Evolutionary conservation across 2,329 filamentous ascomycete genomes (phyloP), one percentile per base, ranked within the genome.

Genomic region (Cryoendolithus antarcticus): DNA sequence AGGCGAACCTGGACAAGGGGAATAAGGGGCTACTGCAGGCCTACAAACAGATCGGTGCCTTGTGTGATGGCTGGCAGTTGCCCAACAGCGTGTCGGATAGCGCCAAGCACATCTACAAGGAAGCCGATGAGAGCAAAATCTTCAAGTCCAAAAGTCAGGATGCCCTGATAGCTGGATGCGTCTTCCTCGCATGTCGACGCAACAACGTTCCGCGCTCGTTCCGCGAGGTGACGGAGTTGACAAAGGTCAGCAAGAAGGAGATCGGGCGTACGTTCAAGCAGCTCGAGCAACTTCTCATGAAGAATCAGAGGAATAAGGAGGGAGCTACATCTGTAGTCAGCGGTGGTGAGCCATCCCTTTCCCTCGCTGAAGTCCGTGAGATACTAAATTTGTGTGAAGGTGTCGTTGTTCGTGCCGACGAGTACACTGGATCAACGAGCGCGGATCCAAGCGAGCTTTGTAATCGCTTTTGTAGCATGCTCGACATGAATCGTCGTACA

Each of bases 141-240:
- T 86, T 96, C 72, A 94, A 94, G 66, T 88, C 88, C 58, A 98
- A 98, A 65, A 82, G 84, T 1, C 82, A 88, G 57, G 89, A 96
- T 52, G 84, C 85, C 40, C 82, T 98, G 50, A 89, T 96, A 49
- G 91, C 91, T 4, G 86, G 88, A 5, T 95, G 88, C 64, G 91
- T 98, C 62, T 96, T 98, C 69, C 89, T 98, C 53, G 86, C 91
- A 31, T 96, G 89, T 60, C 86, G 91, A 33, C 86, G 95, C 62
- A 82, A 85, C 56, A 76, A 79, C 45, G 81, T 88, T 24, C 81
- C 84, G 4, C 82, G 91, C 48, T 93, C 86, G 3, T 98, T 98
- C 66, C 78, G 83, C 35, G 93, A 98, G 61, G 91, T 98, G 54
- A 93, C 84, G 65, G 81, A 86, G 44, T 71, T 96, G 59, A 98